Evolutionary conservation across 176 grass and related monocot species (phyloP), one percentile per base, ranked within the genome.

Genomic region (Stipa capillata): DNA sequence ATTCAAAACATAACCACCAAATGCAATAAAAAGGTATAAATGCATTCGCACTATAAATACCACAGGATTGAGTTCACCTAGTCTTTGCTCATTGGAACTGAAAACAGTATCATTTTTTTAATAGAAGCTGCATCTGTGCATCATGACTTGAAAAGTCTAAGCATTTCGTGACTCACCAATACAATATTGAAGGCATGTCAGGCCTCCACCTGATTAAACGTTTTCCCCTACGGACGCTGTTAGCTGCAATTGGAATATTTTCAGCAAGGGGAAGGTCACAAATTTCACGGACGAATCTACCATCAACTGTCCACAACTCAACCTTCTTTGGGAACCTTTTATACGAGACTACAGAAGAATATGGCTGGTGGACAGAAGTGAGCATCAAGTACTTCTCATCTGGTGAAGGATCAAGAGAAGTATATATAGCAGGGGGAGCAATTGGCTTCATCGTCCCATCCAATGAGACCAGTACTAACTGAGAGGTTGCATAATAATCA

Each of bases 181-280:
- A 90, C 53, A 93, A 78, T 8, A 79, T 88, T 57, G 90, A 97
- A 82, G 87, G 83, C 60, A 87, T 97, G 74, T 97, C 90, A 11
- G 88, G 85, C 52, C 93, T 88, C 93, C 93, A 97, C 24, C 77
- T 89, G 69, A 97, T 84, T 44, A 78, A 97, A 45, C 88, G 90
- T 55, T 97, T 93, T 63, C 93, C 90, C 85, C 34, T 89, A 28
- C 93, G 90, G 39, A 93, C 93, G 68, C 93, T 97, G 52, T 88
- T 88, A 32, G 81, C 76, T 41, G 80, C 79, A 79, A 97, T 84
- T n/a, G 93, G 88, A 82, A 97, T 97, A 90, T 93, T 86, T 84
- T 97, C 90, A 69, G 90, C 93, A 52, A 97, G 90, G 34, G 90
- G 85, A 67, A 97, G 70, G 76, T 97, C 85, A 82, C 93, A 97